Base-by-base conservation (phyloP, 1,284 basidiomycete genomes). In the Schizophyllum commune region DNA sequence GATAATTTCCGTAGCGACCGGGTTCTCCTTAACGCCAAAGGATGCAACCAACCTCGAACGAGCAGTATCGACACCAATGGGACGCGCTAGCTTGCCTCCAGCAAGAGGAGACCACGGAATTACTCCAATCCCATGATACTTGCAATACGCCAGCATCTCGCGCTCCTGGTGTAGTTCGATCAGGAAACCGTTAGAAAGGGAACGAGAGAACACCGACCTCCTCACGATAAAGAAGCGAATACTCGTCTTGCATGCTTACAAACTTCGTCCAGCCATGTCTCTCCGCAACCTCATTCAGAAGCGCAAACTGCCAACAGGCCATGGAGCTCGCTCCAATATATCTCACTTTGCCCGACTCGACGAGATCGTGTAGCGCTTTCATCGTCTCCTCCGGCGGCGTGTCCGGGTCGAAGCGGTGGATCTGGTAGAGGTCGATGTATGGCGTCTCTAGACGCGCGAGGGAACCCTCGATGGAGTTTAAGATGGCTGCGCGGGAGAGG, bases 121-220 rank as follows among this genome's bases (percentile, higher is more conserved):
- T 39, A 82, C 64, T 0, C 79, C 77, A 56, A 80, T 79, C 20
- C 79, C 81, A 15, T 79, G 70, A 61, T 71, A 74, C 5, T 76
- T 72, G 68, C 78, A 81, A 68, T 78, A 83, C 1, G 72, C 70
- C 17, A 78, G 66, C 76, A 82, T 78, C 63, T 81, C 80, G 0
- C 72, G 68, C 61, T 83, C 81, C 77, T 80, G 59, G 4, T 11
- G 39, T 32, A 47, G 6, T 13, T 11, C 52, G 22, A 52, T 15
- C 8, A 22, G 19, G 5, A 34, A 15, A 34, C 5, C 32, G 8
- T 9, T 15, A 15, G 19, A 19, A 27, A 52, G 27, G 6, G 47
- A 17, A 52, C 51, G 47, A 27, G 19, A 6, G 15, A 51, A n/a
- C 1, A 17, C n/a, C 19, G 47, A 74, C 73, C 65, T 79, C 77